phyloP scores from a whole-genome alignment of 2,329 filamentous ascomycete species.

The Neofusicoccum sp. region DNA sequence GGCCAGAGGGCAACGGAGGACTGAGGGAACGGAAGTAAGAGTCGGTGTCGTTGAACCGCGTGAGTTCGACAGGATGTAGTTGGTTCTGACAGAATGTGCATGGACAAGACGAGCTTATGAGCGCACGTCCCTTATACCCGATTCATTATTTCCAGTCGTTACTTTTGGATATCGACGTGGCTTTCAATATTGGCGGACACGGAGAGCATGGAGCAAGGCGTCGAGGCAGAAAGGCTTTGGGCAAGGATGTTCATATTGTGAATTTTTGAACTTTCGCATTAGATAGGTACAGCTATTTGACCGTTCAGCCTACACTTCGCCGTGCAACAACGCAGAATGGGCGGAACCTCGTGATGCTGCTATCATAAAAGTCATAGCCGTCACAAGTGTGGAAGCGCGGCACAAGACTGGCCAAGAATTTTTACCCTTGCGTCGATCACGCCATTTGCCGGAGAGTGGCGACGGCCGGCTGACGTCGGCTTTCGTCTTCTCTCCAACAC shows the following conservation, averaged over 20 bases:
- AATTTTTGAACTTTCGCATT: neutral
- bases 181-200: neutral
- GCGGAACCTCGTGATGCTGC: no score
- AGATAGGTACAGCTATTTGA: neutral
- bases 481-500: neutral
- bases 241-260: neutral
- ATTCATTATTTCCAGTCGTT: neutral
- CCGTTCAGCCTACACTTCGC: neutral
- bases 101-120: neutral
- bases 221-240: no score
- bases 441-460: neutral
- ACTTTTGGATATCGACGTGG: no score
- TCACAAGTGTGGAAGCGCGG: no score
- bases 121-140: neutral
- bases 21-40: conserved; percentile 19
- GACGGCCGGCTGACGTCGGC: conserved; percentile 2
- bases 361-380: neutral
- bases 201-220: no score
- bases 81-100: neutral
- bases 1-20: neutral
- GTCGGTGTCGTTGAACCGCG: no score
- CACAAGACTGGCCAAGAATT: neutral
- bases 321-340: no score
- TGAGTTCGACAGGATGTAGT: no score
- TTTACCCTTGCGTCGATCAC: conserved; percentile 2